Evolutionary conservation across 352 stramenopile species (phyloP), one percentile per base, ranked within the genome.

Genomic region (Phytophthora niederhauseri): DNA sequence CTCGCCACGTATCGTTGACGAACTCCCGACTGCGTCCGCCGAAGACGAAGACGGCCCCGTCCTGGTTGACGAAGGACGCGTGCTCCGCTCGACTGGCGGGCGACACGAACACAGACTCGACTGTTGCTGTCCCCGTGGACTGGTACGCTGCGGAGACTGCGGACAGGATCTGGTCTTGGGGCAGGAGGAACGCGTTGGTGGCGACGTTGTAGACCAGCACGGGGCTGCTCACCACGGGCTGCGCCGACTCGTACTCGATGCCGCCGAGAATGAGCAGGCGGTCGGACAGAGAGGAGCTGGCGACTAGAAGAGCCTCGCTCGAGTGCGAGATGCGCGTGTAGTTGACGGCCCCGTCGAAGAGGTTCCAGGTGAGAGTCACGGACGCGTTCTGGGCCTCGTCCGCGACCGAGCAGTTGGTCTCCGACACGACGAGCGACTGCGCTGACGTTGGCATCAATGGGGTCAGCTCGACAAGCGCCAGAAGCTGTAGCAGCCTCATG

Each of bases 201-300:
- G 60, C 36, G 22, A 84, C 61, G 34, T 79, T 60, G 66, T 80
- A 92, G 26, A 91, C 77, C n/a, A 91, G 66, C 24, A 85, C 76
- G 36, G 82, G 79, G 38, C 72, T 84, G 56, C 70, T 61, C 9
- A 91, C 81, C 2, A 87, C 78, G 4, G 84, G 84, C 68, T 92
- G 84, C 22, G 82, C 78, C 0, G 82, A 91, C 62, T 91, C 84
- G 71, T 87, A 91, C 60, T 81, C 82, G 46, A 91, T 89, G 34
- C 82, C 84, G 7, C 84, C 84, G 26, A 91, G 73, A n/a, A 89
- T 71, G 28, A 89, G 46, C 34, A 92, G 38, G 0, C 79, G 76
- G 22, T 68, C 64, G 0, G 75, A 61, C 3, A 65, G 30, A 2
- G 64, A 52, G 1, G 66, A 56, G 20, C 19, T 45, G 7, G 55